Base-by-base conservation (phyloP, 2,329 filamentous ascomycete genomes). In the Ustilaginoidea virens region DNA sequence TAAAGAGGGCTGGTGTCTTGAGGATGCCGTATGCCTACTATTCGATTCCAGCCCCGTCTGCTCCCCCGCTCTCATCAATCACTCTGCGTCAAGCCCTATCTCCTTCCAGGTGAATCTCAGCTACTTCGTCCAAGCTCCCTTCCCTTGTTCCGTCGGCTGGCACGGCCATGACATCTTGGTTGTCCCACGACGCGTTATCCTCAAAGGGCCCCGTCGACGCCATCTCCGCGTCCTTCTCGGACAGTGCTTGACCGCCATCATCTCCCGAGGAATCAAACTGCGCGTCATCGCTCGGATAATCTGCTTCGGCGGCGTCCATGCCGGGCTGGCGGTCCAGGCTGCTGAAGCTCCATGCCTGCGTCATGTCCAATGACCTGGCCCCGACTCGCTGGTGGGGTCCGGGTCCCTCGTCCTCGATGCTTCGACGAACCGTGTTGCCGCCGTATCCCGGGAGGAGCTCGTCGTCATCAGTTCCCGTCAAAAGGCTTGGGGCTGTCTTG, bases 51-150 rank as follows among this genome's bases (percentile, higher is more conserved):
- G n/a, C n/a, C n/a, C n/a, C n/a, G n/a, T n/a, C n/a, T n/a, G n/a
- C n/a, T n/a, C n/a, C n/a, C n/a, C n/a, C 19, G 19, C 19, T 24
- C 22, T 7, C n/a, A 24, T 34, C 40, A 48, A 25, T 43, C 37
- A 28, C 33, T 34, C 28, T 37, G 44, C 26, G 33, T 31, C 29
- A n/a, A n/a, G 34, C 33, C 36, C 45, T 46, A 30, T 56, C 52
- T 26, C 57, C 57, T 23, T 60, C 59, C 13, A 66, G 41, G 34
- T 63, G 60, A 25, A 66, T 66, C 42, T 67, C 63, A 6, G 61
- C 47, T 5, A 63, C 61, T 23, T 61, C 58, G 18, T 60, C 58
- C 9, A 56, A 61, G 28, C 46, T 47, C 17, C 40, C 42, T 16
- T 57, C 55, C 15, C 43, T 49, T 11, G 46, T 49, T 17, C 41